Evolutionary conservation across 768 basidiomycete genomes (phyloP), one percentile per base, ranked within the genome.

Genomic region (Lactarius quietus): DNA sequence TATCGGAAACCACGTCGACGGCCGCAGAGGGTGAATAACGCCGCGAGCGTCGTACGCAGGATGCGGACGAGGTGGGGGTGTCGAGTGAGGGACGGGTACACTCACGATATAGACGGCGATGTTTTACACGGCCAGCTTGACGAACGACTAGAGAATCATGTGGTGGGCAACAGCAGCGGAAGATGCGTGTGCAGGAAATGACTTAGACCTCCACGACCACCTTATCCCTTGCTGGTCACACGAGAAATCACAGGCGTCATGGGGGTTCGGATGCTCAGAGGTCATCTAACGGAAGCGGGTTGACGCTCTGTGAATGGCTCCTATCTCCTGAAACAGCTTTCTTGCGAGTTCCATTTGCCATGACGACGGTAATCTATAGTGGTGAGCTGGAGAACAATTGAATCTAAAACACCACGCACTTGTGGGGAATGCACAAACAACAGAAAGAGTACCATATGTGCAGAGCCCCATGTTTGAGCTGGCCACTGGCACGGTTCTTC

Each of bases 1-100:
- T 3, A 69, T 72, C 17, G 63, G 55, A 58, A 74, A 56, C 15
- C 56, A 64, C 63, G 41, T 61, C 62, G 39, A 71, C 60, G 20
- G 17, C 52, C 33, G 57, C 63, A 59, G 45, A 65, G 28, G 14
- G 61, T 29, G 55, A 68, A n/a, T 51, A 68, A 39, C 3, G 39
- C n/a, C 26, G 62, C 45, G 26, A 43, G 51, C 28, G 39, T 28
- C 26, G 28, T 31, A 33, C 54, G 61, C 28, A 38, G 35, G 45
- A 48, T n/a, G 14, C n/a, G 48, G 29, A 31, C 26, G 17, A 57
- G 61, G 41, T 35, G n/a, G 61, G 39, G 4, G 23, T 12, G 26
- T 66, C 38, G 15, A 62, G 20, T 12, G 52, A 35, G 20, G 65
- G 65, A 28, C 55, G 53, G 48, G 43, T 38, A 23, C 28, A 43